Percentiles rank a stretch among this genome's conserved stretches.
Evolutionary conservation across 2,329 filamentous ascomycete genomes (phyloP).

Genomic region (Parasarocladium wereldwijsianum): DNA sequence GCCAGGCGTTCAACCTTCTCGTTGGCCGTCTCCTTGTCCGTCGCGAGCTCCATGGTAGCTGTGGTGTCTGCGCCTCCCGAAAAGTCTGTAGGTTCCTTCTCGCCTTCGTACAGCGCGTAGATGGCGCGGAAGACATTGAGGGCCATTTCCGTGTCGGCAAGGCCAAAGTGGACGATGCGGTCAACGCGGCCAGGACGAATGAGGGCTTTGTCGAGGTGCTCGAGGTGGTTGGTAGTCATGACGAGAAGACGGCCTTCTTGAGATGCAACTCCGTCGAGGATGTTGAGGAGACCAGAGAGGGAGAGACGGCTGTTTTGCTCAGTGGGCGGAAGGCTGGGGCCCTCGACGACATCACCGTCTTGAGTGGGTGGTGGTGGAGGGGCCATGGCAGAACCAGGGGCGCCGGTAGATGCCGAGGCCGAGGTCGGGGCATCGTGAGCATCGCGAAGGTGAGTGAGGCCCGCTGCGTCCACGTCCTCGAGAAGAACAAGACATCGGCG

Average conservation of each 20-base stretch:
- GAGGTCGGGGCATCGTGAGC: constrained; percentile 9
- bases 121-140: constrained; percentile 42
- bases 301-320: constrained; percentile 32
- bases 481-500: constrained; percentile 58
- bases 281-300: constrained; percentile 65
- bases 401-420: constrained; percentile 5
- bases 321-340: not conserved
- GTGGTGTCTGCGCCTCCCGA: not conserved
- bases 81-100: constrained; percentile 6
- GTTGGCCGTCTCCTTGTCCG: constrained; percentile 16
- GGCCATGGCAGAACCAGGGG: constrained; percentile 4
- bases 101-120: constrained; percentile 34
- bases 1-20: constrained; percentile 31
- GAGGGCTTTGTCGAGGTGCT: constrained; percentile 46
- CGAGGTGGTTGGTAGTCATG: constrained; percentile 51
- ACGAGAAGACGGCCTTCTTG: constrained; percentile 49
- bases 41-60: not conserved
- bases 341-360: not conserved
- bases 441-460: constrained; percentile 44
- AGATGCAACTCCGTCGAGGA: constrained; percentile 59
- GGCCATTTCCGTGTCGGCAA: constrained; percentile 36
- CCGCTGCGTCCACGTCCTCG: constrained; percentile 63
- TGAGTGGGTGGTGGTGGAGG: constrained; percentile 6
- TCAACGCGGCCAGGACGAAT: constrained; percentile 49
- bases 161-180: constrained; percentile 41